phyloP scores from a whole-genome alignment of 2,329 filamentous ascomycete species.

The Apiospora pterosperma region DNA sequence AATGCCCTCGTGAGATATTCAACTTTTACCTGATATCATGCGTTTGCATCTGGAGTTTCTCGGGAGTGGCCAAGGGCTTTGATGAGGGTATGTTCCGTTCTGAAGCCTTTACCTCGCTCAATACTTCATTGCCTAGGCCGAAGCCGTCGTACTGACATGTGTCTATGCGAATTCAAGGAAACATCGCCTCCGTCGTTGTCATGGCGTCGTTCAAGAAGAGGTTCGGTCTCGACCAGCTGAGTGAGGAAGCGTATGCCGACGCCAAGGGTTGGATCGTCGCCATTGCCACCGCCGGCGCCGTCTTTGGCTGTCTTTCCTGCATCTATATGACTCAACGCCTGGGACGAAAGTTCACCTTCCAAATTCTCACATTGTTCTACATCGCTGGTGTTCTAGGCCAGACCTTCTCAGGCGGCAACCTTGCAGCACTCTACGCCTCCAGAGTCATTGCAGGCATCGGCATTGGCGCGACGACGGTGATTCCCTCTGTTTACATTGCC shows the following conservation, averaged over 20 bases:
- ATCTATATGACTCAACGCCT: slow-evolving; percentile 20
- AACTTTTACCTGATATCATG: slow-evolving; percentile 24
- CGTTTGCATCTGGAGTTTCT: slow-evolving; percentile 24
- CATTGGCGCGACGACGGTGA: slow-evolving; percentile 22
- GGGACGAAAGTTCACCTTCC: slow-evolving; percentile 19
- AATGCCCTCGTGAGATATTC: slow-evolving; percentile 24
- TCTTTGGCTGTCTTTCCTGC: slow-evolving; percentile 24
- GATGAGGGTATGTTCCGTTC: slow-evolving; percentile 20
- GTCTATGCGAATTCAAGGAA: slow-evolving; percentile 13
- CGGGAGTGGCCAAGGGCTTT: slow-evolving; percentile 27
- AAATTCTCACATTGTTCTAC: slow-evolving; percentile 29
- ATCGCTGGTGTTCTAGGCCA: slow-evolving; percentile 33
- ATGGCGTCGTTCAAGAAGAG: slow-evolving; percentile 23
- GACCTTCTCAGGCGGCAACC: slow-evolving; percentile 23
- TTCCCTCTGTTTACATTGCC: slow-evolving; percentile 25
- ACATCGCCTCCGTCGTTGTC: slow-evolving; percentile 26
- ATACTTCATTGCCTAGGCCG: neutral
- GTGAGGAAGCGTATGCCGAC: slow-evolving; percentile 22
- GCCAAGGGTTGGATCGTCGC: slow-evolving; percentile 30
- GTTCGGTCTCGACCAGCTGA: slow-evolving; percentile 18
- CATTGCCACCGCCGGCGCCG: slow-evolving; percentile 26
- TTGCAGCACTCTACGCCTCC: slow-evolving; percentile 20
- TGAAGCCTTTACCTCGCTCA: too few species aligned
- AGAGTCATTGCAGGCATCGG: slow-evolving; percentile 24
- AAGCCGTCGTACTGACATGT: neutral